These are phyloP conservation scores for Puya raimondii DNA, from an alignment of 176 grass and related monocot species.

Conservation along the genomic window DNA sequence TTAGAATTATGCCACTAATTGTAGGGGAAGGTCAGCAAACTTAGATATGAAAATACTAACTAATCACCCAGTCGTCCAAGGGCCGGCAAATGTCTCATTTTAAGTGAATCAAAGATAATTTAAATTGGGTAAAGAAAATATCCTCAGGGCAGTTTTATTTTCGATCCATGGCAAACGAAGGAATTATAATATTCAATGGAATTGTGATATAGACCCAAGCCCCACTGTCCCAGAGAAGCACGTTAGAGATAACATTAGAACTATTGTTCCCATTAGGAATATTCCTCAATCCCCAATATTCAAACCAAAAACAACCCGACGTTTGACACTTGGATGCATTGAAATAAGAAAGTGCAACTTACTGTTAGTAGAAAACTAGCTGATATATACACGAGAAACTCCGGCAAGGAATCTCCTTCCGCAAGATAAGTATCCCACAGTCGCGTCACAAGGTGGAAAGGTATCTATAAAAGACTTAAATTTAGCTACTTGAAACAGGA, in stretches of 20 bases:
- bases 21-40: background rate
- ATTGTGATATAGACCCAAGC: too few relatives aligned
- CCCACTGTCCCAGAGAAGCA: too few relatives aligned
- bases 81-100: too few relatives aligned
- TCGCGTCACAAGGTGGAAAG: conserved; percentile 86
- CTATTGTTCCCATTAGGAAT: too few relatives aligned
- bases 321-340: background rate
- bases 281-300: too few relatives aligned
- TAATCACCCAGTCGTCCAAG: background rate
- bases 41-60: background rate
- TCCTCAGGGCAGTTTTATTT: too few relatives aligned
- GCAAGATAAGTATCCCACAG: conserved; percentile 95
- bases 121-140: too few relatives aligned
- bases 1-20: background rate
- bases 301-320: too few relatives aligned
- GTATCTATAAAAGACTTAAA: conserved; percentile 45
- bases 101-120: too few relatives aligned
- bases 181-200: too few relatives aligned
- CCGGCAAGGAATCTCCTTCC: conserved; percentile 86
- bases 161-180: too few relatives aligned
- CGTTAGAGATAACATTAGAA: too few relatives aligned
- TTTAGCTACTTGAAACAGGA: conserved; percentile 3
- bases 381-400: conserved; percentile 98
- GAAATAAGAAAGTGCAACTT: conserved; percentile 24
- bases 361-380: conserved; percentile 95